Conservation (phyloP, 345 rosid genomes). For the Gossypium raimondii region DNA sequence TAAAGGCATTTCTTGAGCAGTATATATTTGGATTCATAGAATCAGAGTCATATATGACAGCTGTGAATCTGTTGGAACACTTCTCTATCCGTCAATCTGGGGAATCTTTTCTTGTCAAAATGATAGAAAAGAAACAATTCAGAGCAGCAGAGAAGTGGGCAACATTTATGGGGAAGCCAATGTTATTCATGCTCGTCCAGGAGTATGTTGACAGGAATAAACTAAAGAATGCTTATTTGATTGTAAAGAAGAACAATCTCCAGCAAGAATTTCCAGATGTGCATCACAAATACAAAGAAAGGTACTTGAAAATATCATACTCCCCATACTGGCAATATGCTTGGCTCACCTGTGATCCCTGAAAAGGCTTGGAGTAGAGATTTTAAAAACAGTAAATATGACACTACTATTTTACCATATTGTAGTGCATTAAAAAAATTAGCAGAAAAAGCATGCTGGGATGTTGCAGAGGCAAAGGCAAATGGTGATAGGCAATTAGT, state of each 20-base stretch:
- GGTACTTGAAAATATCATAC: constrained; percentile 34
- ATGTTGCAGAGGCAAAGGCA: constrained; percentile 78
- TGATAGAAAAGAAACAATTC: constrained; percentile 67
- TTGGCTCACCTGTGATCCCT: not conserved
- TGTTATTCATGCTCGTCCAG: constrained; percentile 62
- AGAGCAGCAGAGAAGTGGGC: constrained; percentile 96
- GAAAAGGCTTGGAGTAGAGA: constrained; percentile 1
- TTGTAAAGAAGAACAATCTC: constrained; percentile 71
- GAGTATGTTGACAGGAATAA: constrained; percentile 68
- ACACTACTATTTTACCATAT: constrained; percentile 10
- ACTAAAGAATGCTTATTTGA: constrained; percentile 65
- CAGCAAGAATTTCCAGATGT: constrained; percentile 65
- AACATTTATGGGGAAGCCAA: constrained; percentile 75
- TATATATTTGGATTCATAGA: constrained; percentile 52
- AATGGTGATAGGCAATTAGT: constrained; percentile 65
- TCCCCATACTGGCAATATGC: not conserved
- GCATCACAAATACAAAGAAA: constrained; percentile 70
- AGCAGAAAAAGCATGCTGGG: constrained; percentile 93
- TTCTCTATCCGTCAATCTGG: constrained; percentile 75
- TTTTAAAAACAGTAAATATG: constrained; percentile 1
- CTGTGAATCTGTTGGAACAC: constrained; percentile 72
- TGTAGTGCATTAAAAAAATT: constrained; percentile 68
- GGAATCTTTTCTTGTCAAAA: constrained; percentile 59
- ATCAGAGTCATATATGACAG: constrained; percentile 63
- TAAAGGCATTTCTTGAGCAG: constrained; percentile 46